These are phyloP conservation scores for Sclerotinia minor DNA, from an alignment of 2,329 filamentous ascomycete genomes.

Conservation along the genomic window DNA sequence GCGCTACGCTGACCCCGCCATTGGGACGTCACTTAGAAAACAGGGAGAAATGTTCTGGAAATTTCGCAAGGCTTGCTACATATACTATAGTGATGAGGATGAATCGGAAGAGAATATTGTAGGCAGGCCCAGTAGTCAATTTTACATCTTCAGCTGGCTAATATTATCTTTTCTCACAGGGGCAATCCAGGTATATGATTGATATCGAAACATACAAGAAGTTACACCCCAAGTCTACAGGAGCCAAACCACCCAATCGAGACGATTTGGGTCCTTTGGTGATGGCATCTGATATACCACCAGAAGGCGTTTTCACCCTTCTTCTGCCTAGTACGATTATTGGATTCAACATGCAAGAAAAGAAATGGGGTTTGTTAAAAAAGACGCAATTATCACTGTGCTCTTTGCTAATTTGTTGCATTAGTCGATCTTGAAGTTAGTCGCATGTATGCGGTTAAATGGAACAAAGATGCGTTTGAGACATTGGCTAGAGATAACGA, in stretches of 20 bases:
- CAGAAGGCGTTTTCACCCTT: conserved; percentile 22
- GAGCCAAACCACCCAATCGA: background rate
- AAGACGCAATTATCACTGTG: too few species aligned
- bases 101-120: conserved; percentile 10
- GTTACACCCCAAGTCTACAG: background rate
- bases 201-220: conserved; percentile 23
- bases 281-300: conserved; percentile 20
- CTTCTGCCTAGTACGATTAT: conserved; percentile 15
- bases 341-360: conserved; percentile 23
- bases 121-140: background rate
- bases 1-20: conserved; percentile 18
- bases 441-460: conserved; percentile 24
- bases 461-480: conserved; percentile 24
- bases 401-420: background rate
- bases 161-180: background rate
- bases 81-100: conserved; percentile 23
- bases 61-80: conserved; percentile 16
- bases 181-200: conserved; percentile 25
- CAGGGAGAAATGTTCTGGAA: conserved; percentile 26
- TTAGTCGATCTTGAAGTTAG: conserved; percentile 22
- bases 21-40: conserved; percentile 21
- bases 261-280: conserved; percentile 19
- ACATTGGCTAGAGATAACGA: conserved; percentile 13
- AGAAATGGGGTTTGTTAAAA: conserved; percentile 22
- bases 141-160: background rate